These are phyloP conservation scores for Kwoniella pini DNA, from an alignment of 768 basidiomycete species.

Conservation along the genomic window DNA sequence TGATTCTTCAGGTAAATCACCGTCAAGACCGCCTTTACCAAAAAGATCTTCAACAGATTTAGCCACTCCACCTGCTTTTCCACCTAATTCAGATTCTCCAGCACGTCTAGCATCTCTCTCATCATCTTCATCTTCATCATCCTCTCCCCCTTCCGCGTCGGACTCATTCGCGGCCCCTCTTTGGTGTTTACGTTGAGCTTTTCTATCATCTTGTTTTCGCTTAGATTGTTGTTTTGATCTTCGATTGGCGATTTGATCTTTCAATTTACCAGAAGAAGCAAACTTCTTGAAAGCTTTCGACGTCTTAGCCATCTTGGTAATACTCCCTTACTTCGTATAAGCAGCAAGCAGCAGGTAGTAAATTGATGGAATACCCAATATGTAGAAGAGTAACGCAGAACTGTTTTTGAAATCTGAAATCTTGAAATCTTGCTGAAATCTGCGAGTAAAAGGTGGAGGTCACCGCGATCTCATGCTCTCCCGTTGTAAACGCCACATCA, in stretches of 20 bases:
- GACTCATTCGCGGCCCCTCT: slow-evolving; percentile 45
- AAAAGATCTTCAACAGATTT: slow-evolving; percentile 49
- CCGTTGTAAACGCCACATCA: too few relatives aligned
- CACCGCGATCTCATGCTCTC: background rate
- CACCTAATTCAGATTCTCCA: slow-evolving; percentile 28
- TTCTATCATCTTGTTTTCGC: slow-evolving; percentile 69
- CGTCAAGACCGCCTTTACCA: slow-evolving; percentile 30
- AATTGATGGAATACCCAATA: background rate
- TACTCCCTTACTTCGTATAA: too few relatives aligned
- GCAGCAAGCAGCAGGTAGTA: too few relatives aligned
- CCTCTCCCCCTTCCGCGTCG: slow-evolving; percentile 40
- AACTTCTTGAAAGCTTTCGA: slow-evolving; percentile 84
- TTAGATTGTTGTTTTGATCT: slow-evolving; percentile 74
- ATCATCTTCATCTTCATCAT: slow-evolving; percentile 55
- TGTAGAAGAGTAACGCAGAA: background rate
- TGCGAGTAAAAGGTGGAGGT: slow-evolving; percentile 13
- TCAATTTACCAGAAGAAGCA: slow-evolving; percentile 81
- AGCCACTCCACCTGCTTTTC: slow-evolving; percentile 39
- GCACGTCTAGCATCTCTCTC: slow-evolving; percentile 40
- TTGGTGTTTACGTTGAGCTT: slow-evolving; percentile 57
- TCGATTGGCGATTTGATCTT: slow-evolving; percentile 80
- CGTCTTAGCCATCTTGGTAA: slow-evolving; percentile 59
- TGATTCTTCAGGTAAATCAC: slow-evolving; percentile 24
- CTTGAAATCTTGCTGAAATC: slow-evolving; percentile 10
- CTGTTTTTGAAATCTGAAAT: slow-evolving; percentile 8